Base-by-base conservation (phyloP, 345 rosid species). In the Raphanus raphanistrum region DNA sequence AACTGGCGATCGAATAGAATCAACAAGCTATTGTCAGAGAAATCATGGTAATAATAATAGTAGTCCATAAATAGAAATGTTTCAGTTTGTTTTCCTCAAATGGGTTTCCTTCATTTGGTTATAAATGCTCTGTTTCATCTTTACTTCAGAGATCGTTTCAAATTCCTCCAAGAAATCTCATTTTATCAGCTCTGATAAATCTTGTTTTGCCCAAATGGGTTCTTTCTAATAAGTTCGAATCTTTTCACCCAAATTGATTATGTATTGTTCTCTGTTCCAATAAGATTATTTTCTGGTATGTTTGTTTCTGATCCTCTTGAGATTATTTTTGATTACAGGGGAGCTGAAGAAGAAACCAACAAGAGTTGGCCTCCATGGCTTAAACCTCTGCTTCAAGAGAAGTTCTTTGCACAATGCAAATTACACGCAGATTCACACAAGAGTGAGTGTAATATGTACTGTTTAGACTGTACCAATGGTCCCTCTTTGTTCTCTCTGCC, bases 401-500 rank as follows among this genome's bases (percentile, higher is more conserved):
- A 83, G 12, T 95, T 95, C 90, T 95, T 95, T 69, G 96, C 82
- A 80, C 98, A 95, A 79, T 95, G 99, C 82, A 91, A 91, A 83
- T 48, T 62, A 26, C 99, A 95, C 83, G 88, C 82, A 13, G 98
- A 92, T 85, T 89, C 96, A 70, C 96, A 90, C 82, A 92, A 92
- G 89, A 95, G 93, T 73, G 99, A 95, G 65, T 92, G 99, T 78
- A 95, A 95, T 71, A 92, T 92, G 99, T 95, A 85, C 71, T 95
- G 99, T 70, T 84, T 95, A 84, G 99, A 95, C 70, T 95, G 99
- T 75, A 86, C 87, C 83, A 85, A 85, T 77, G 96, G 98, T 12
- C 85, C 85, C 94, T 57, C 90, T 95, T 62, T 95, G 98, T 76
- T 90, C 97, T 77, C 82, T 85, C 27, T 94, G 98, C 28, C 88